phyloP scores from a whole-genome alignment of 192 early-diverging fungal genomes.

The Phlyctochytrium planicorne region DNA sequence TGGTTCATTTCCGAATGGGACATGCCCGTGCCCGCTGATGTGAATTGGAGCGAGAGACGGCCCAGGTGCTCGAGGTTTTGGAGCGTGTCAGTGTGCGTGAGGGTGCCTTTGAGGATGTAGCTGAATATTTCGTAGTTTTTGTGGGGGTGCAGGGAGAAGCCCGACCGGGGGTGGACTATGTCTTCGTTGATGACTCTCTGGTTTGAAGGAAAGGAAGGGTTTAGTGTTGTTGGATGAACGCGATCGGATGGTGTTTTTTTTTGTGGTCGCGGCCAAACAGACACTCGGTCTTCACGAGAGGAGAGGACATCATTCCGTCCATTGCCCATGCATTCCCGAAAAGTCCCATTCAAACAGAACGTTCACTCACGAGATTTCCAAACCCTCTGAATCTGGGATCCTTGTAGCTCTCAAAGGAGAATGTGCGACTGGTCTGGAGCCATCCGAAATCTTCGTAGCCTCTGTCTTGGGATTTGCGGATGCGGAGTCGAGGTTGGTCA shows the following conservation, averaged over 20 bases:
- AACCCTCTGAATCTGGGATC: too few species aligned
- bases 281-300: too few species aligned
- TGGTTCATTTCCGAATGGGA: slow-evolving; percentile 39
- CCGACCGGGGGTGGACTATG: slow-evolving; percentile 29
- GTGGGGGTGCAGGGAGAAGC: slow-evolving; percentile 44
- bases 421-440: background rate
- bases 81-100: slow-evolving; percentile 45
- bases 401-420: too few species aligned
- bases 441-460: background rate
- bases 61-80: slow-evolving; percentile 38
- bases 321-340: too few species aligned
- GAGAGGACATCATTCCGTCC: background rate
- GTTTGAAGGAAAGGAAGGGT: too few species aligned
- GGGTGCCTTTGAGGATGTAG: slow-evolving; percentile 40
- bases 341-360: too few species aligned
- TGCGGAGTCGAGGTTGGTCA: background rate
- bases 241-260: too few species aligned
- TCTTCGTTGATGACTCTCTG: slow-evolving; percentile 51
- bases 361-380: too few species aligned
- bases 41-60: slow-evolving; percentile 42
- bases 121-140: slow-evolving; percentile 41
- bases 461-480: background rate
- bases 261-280: too few species aligned
- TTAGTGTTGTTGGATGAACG: too few species aligned
- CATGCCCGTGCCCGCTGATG: slow-evolving; percentile 46